phyloP scores from a whole-genome alignment of 208 protist genomes.

The Leishmania tropica region DNA sequence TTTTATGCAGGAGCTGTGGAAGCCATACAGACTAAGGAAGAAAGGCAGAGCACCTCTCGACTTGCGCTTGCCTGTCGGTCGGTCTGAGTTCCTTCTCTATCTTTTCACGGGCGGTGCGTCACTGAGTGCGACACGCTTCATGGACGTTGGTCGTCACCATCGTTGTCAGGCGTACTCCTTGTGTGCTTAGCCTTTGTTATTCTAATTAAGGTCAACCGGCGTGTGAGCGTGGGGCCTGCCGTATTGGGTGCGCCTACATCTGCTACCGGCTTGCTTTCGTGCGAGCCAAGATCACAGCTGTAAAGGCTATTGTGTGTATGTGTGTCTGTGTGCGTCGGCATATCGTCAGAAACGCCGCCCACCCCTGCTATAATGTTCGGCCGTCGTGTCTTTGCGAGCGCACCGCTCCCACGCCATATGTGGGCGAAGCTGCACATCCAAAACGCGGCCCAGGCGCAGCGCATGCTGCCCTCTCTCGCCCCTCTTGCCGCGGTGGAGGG shows the following conservation, averaged over 20 bases:
- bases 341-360: not conserved
- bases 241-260: not conserved
- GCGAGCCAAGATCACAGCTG: not conserved
- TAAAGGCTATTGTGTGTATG: slow-evolving; percentile 1
- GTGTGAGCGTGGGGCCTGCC: not conserved
- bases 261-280: not conserved
- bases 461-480: slow-evolving; percentile 62
- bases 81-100: not conserved
- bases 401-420: slow-evolving; percentile 66
- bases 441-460: slow-evolving; percentile 55
- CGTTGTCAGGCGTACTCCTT: not conserved
- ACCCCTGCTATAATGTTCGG: slow-evolving; percentile 57
- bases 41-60: not conserved
- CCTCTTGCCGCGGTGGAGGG: slow-evolving; percentile 28
- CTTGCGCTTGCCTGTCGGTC: not conserved
- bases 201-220: not conserved
- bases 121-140: not conserved
- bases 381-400: slow-evolving; percentile 81
- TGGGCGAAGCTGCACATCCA: slow-evolving; percentile 76
- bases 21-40: not conserved
- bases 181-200: not conserved
- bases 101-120: not conserved
- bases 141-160: not conserved
- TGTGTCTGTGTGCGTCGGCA: no score
- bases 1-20: slow-evolving; percentile 1